These are phyloP conservation scores for Articulospora tetracladia DNA, from an alignment of 495 filamentous ascomycete species.

Conservation along the genomic window DNA sequence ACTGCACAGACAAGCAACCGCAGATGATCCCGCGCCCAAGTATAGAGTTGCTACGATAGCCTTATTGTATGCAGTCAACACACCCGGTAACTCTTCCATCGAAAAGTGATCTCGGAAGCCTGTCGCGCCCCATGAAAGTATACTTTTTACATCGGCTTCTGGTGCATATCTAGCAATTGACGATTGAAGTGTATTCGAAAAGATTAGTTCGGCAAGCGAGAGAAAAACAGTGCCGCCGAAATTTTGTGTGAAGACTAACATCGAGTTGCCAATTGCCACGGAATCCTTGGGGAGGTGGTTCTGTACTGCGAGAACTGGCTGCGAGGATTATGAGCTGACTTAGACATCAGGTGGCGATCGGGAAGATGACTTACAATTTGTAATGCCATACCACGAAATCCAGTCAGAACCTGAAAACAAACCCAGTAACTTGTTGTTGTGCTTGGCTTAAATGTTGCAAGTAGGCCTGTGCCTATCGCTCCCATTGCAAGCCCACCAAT, in stretches of 20 bases:
- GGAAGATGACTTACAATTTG: conserved; percentile 17
- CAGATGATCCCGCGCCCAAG: too few relatives aligned
- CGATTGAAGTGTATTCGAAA: conserved; percentile 37
- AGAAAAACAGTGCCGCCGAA: conserved; percentile 45
- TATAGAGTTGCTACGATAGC: too few relatives aligned
- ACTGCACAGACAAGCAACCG: too few relatives aligned
- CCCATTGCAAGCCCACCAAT: conserved; percentile 27
- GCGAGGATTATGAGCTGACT: not conserved
- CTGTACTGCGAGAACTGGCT: conserved; percentile 8
- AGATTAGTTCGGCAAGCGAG: conserved; percentile 39
- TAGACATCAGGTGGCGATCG: not conserved
- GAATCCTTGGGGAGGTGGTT: conserved; percentile 10
- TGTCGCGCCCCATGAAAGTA: conserved; percentile 47
- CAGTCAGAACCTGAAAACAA: conserved; percentile 14
- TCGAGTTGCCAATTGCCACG: conserved; percentile 12
- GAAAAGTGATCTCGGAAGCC: conserved; percentile 43
- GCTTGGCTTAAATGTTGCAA: conserved; percentile 11
- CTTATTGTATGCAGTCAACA: conserved; percentile 10
- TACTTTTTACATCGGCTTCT: conserved; percentile 31
- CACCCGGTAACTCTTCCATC: not conserved
- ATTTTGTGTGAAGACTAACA: conserved; percentile 33
- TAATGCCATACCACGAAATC: conserved; percentile 8
- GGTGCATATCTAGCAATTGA: conserved; percentile 35
- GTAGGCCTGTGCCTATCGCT: conserved; percentile 14
- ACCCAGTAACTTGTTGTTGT: conserved; percentile 4